A percentile compares a stretch with the other conserved stretches of the same genome.
These are phyloP conservation scores for Pseudogymnoascus sp. DNA, from an alignment of 2,329 filamentous ascomycete species.

Conservation along the genomic window DNA sequence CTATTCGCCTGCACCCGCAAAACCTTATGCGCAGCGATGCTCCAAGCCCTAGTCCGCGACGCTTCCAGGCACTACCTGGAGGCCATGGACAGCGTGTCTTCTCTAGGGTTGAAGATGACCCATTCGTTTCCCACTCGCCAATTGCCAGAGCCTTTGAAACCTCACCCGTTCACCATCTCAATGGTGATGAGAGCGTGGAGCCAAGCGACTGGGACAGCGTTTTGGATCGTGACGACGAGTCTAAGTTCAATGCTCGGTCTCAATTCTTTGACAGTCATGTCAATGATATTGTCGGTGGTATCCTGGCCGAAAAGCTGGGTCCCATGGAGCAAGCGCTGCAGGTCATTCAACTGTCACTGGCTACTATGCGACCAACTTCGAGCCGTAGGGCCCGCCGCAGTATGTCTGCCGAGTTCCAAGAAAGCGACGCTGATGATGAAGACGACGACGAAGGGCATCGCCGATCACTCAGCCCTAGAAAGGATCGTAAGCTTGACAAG, in stretches of 20 bases:
- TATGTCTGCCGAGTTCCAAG: slow-evolving; percentile 59
- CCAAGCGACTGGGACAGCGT: slow-evolving; percentile 89
- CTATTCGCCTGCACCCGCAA: slow-evolving; percentile 45
- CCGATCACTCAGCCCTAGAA: slow-evolving; percentile 68
- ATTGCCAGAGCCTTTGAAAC: slow-evolving; percentile 42
- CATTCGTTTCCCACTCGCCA: slow-evolving; percentile 26
- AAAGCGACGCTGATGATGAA: slow-evolving; percentile 92
- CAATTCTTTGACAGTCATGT: slow-evolving; percentile 89
- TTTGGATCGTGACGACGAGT: slow-evolving; percentile 73
- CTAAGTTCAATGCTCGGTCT: slow-evolving; percentile 72
- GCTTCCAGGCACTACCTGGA: slow-evolving; percentile 41
- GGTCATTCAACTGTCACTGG: slow-evolving; percentile 64
- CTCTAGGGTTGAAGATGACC: slow-evolving; percentile 40
- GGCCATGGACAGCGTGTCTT: slow-evolving; percentile 38
- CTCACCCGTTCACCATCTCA: slow-evolving; percentile 54
- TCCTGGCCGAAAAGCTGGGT: slow-evolving; percentile 67
- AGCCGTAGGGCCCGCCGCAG: slow-evolving; percentile 55
- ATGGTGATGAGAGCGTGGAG: slow-evolving; percentile 55
- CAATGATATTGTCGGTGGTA: slow-evolving; percentile 71
- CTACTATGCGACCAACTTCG: slow-evolving; percentile 48
- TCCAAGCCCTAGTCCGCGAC: slow-evolving; percentile 63
- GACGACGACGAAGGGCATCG: slow-evolving; percentile 59
- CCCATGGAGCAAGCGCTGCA: slow-evolving; percentile 76
- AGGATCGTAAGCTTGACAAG: slow-evolving; percentile 74
- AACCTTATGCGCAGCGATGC: slow-evolving; percentile 58